These are phyloP conservation scores for Tillandsia fasciculata DNA, from an alignment of 176 grass and related monocot genomes.

Conservation along the genomic window DNA sequence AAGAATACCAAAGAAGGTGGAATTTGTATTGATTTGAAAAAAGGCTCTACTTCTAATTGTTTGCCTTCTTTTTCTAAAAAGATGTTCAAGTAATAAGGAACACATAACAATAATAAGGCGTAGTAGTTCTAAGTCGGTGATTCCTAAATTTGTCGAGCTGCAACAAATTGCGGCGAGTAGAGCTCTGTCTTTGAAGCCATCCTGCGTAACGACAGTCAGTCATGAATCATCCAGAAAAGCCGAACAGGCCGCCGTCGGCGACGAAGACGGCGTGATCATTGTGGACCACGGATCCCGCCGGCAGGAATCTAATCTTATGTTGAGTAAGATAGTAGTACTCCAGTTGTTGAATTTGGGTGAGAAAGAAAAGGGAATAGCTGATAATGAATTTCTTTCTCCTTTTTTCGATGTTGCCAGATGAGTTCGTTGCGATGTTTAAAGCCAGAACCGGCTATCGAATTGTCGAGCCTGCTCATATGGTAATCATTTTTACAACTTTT, in stretches of 20 bases:
- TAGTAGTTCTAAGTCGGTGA: not conserved
- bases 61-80: constrained; percentile 22
- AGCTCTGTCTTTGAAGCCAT: constrained; percentile 22
- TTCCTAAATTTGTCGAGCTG: constrained; percentile 21
- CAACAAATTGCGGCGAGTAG: constrained; percentile 17
- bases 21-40: too few species aligned
- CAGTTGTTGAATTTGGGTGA: not conserved
- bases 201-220: constrained; percentile 2
- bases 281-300: constrained; percentile 90
- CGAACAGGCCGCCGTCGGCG: constrained; percentile 18
- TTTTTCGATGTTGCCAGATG: constrained; percentile 40
- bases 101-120: constrained; percentile 5
- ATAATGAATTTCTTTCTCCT: constrained; percentile 10
- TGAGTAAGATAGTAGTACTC: constrained; percentile 34
- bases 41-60: not conserved
- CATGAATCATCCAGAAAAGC: constrained; percentile 8
- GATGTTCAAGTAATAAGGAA: not conserved
- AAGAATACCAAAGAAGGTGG: too few species aligned
- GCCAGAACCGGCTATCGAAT: constrained; percentile 51
- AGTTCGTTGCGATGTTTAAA: constrained; percentile 81
- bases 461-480: constrained; percentile 96
- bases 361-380: not conserved
- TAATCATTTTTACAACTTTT: constrained; percentile 9
- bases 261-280: constrained; percentile 71
- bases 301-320: constrained; percentile 84